A percentile compares a stretch with the other conserved stretches of the same genome.
Evolutionary conservation across 306 rosid species (phyloP).

Genomic region (Lupinus albus): DNA sequence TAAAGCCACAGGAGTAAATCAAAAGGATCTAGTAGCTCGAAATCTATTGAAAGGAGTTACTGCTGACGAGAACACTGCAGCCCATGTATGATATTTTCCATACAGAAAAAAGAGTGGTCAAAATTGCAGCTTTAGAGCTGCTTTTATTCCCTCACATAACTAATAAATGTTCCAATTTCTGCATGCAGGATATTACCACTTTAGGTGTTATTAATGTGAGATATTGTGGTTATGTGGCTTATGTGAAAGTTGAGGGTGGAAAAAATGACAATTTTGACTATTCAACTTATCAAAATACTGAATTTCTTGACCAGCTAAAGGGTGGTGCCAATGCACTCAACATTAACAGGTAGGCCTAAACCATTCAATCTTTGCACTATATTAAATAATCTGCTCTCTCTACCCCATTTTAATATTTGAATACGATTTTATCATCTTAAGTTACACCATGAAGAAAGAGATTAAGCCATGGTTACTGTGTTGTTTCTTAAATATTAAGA

Average conservation of each 20-base stretch:
- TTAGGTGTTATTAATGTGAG: conserved; percentile 69
- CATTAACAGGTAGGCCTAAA: conserved; percentile 59
- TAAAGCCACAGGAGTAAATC: conserved; percentile 59
- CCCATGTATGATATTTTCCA: conserved; percentile 57
- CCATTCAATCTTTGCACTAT: neutral
- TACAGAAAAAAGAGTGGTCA: conserved; percentile 18
- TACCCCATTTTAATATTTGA: no score
- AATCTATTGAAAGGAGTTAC: conserved; percentile 78
- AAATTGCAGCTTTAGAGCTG: conserved; percentile 11
- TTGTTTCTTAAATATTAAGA: neutral
- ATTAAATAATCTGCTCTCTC: neutral
- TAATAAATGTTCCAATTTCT: conserved; percentile 31
- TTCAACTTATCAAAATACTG: conserved; percentile 53
- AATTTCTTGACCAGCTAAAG: conserved; percentile 64
- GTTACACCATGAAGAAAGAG: conserved; percentile 12
- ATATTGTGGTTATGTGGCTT: conserved; percentile 63
- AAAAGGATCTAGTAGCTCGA: conserved; percentile 52
- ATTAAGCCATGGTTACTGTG: conserved; percentile 7
- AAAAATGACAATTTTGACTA: conserved; percentile 44
- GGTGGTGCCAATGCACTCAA: conserved; percentile 82
- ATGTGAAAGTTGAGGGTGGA: conserved; percentile 60
- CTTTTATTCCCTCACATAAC: conserved; percentile 24
- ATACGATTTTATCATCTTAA: conserved; percentile 18
- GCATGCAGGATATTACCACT: conserved; percentile 66
- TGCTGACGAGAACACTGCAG: conserved; percentile 82